These are phyloP conservation scores for Nicotiana paniculata DNA, from an alignment of 257 asterid genomes.

Conservation along the genomic window DNA sequence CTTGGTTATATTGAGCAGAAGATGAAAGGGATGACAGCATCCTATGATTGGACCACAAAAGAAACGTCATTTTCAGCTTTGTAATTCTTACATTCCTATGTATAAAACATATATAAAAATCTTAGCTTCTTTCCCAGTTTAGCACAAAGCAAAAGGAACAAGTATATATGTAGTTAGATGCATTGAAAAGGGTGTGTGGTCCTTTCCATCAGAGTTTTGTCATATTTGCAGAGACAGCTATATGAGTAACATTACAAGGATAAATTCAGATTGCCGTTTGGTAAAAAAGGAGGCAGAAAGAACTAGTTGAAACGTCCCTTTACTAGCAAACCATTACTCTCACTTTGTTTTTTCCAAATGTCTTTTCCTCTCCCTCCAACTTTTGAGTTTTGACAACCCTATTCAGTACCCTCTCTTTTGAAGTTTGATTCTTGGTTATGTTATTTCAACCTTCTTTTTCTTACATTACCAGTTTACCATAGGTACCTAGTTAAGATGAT, in stretches of 20 bases:
- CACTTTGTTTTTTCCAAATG: neutral
- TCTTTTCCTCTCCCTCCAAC: neutral
- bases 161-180: neutral
- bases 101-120: neutral
- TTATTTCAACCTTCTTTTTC: neutral
- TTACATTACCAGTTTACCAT: too few relatives aligned
- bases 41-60: slow-evolving; percentile 6
- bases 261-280: neutral
- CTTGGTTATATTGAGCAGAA: neutral
- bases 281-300: slow-evolving; percentile 7
- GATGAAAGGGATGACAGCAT: neutral
- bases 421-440: neutral
- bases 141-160: neutral
- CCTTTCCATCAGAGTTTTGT: neutral
- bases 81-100: neutral
- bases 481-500: too few relatives aligned
- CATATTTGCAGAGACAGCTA: neutral
- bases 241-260: neutral
- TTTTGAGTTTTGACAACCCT: neutral
- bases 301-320: slow-evolving; percentile 31
- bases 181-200: neutral
- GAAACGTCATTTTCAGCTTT: neutral
- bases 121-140: neutral
- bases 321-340: slow-evolving; percentile 4
- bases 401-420: neutral